phyloP scores from a whole-genome alignment of 306 rosid genomes.

The barrel medic (Medicago truncatula) region MtrunA17r5.0-ANR NC_053047.1:4604001-4604500 shows the following conservation, averaged over 20 bases:
- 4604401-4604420: background rate
- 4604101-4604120: constrained; percentile 67
- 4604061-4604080: constrained; percentile 87
- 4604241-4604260: constrained; percentile 53
- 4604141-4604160: constrained; percentile 92
- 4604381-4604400: background rate
- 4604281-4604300: background rate
- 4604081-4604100: constrained; percentile 91
- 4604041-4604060: constrained; percentile 92
- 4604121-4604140: constrained; percentile 91
- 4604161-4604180: constrained; percentile 96
- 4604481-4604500: constrained; percentile 19
- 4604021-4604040: constrained; percentile 47
- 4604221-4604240: constrained; percentile 80
- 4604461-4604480: constrained; percentile 35
- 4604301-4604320: background rate
- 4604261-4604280: constrained; percentile 9
- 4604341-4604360: background rate
- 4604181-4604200: constrained; percentile 96
- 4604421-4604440: background rate
- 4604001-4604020: constrained; percentile 36
- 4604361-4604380: background rate
- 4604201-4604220: constrained; percentile 96
- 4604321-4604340: background rate
- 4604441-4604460: background rate